phyloP scores from a whole-genome alignment of 495 filamentous ascomycete species.

The Cryomyces antarcticus region DNA sequence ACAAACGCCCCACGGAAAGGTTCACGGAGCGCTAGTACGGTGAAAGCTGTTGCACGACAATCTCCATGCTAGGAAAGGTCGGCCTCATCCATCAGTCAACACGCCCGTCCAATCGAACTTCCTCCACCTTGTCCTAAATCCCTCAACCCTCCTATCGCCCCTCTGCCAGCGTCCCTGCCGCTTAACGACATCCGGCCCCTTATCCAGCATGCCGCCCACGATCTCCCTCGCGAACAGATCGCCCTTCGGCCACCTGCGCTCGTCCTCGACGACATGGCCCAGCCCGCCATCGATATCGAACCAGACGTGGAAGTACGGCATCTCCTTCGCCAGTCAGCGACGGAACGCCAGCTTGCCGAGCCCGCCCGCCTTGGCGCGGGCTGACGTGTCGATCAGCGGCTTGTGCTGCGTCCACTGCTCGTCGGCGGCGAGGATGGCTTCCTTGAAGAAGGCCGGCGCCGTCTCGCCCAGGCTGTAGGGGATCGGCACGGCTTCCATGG shows the following conservation, averaged over 20 bases:
- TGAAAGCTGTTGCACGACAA: too few relatives aligned
- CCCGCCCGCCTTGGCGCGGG: constrained; percentile 28
- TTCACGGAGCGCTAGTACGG: too few relatives aligned
- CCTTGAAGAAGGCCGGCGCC: constrained; percentile 85
- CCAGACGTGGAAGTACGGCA: constrained; percentile 98
- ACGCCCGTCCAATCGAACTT: constrained; percentile 94
- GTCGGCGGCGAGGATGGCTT: constrained; percentile 73
- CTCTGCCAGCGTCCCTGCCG: constrained; percentile 78
- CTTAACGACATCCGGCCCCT: constrained; percentile 65
- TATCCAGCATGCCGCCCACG: constrained; percentile 82
- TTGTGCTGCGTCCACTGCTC: constrained; percentile 91
- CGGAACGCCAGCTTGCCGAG: constrained; percentile 70
- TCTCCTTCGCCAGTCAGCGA: constrained; percentile 70
- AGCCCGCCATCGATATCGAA: constrained; percentile 82
- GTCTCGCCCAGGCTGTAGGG: constrained; percentile 75
- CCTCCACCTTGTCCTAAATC: constrained; percentile 67
- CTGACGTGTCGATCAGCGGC: constrained; percentile 76
- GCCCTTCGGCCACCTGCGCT: constrained; percentile 69
- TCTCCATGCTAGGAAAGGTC: too few relatives aligned
- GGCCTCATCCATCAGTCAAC: constrained; percentile 29
- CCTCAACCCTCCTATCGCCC: constrained; percentile 52
- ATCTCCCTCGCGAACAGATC: constrained; percentile 88
- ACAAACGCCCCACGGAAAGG: too few relatives aligned
- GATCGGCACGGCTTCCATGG: constrained; percentile 69
- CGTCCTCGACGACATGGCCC: constrained; percentile 83